Conservation (phyloP, 495 filamentous ascomycete species). For the Aspergillus sclerotiicarbonarius region DNA sequence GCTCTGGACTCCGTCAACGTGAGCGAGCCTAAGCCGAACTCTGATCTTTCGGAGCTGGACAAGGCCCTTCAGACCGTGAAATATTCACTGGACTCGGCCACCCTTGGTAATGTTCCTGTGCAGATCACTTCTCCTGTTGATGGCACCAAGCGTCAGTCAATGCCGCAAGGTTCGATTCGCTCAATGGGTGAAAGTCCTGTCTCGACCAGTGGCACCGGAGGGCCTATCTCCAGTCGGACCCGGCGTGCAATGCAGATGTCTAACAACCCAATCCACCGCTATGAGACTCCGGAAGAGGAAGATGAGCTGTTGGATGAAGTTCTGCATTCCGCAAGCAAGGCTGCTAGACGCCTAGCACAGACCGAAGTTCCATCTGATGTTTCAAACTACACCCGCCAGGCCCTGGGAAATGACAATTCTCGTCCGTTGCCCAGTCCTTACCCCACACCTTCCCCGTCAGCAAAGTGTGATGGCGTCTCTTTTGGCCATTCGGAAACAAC, state of each 20-base stretch:
- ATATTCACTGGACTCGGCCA: constrained; percentile 56
- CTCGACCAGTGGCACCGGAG: constrained; percentile 48
- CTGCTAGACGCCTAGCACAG: constrained; percentile 52
- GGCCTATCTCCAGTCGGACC: constrained; percentile 79
- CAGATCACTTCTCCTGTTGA: constrained; percentile 47
- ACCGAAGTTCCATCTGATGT: constrained; percentile 40
- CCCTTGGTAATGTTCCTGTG: constrained; percentile 48
- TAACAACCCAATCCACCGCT: constrained; percentile 69
- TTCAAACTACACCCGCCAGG: constrained; percentile 47
- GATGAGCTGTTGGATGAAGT: constrained; percentile 93
- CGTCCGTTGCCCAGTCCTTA: constrained; percentile 70
- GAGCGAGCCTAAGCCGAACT: constrained; percentile 51
- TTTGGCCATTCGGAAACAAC: constrained; percentile 60
- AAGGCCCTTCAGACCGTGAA: constrained; percentile 72
- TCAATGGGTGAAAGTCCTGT: constrained; percentile 62
- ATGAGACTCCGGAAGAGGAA: constrained; percentile 95
- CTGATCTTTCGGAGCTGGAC: constrained; percentile 64
- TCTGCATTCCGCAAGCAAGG: constrained; percentile 57
- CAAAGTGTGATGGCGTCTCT: constrained; percentile 66
- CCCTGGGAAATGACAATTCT: constrained; percentile 52
- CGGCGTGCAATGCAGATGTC: constrained; percentile 76
- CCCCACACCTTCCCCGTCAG: constrained; percentile 87
- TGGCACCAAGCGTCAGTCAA: constrained; percentile 64
- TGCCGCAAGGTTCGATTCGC: constrained; percentile 64
- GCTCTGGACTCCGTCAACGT: constrained; percentile 63